These are phyloP conservation scores for Phoma sp. DNA, from an alignment of 2,329 filamentous ascomycete species.

Conservation along the genomic window DNA sequence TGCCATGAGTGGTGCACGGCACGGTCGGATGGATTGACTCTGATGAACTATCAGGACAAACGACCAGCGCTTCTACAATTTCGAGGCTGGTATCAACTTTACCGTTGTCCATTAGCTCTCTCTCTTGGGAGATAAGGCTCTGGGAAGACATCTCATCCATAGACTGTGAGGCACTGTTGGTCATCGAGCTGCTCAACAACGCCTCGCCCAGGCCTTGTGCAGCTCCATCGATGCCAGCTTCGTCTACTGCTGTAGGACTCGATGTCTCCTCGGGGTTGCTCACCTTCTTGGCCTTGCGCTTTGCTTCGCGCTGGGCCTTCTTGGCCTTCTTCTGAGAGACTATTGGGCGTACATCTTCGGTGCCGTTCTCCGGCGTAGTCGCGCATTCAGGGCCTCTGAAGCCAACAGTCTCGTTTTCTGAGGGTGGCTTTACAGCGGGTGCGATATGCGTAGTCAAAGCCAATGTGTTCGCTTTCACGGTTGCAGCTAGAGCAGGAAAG, in stretches of 20 bases:
- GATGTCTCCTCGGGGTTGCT: neutral
- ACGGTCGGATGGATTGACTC: neutral
- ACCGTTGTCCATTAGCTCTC: neutral
- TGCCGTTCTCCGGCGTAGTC: neutral
- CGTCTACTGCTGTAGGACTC: neutral
- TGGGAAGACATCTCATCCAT: neutral
- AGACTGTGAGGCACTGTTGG: neutral
- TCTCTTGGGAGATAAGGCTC: neutral
- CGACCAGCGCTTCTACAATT: neutral
- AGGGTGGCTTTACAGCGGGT: neutral
- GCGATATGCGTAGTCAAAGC: neutral
- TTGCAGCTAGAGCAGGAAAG: neutral
- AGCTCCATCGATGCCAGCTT: neutral
- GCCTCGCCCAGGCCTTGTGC: neutral
- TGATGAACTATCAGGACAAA: neutral
- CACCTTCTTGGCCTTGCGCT: slow-evolving; percentile 33
- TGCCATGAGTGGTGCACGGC: slow-evolving; percentile 14
- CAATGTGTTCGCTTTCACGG: neutral
- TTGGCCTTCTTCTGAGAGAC: slow-evolving; percentile 36
- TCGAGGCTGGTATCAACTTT: neutral
- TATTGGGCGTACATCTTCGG: neutral
- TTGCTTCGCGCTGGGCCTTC: slow-evolving; percentile 26
- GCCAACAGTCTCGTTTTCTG: neutral
- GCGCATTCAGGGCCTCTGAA: neutral
- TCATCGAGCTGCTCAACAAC: neutral